Evolutionary conservation across 2,329 filamentous ascomycete genomes (phyloP).

Genomic region (Aureobasidium uvarum): DNA sequence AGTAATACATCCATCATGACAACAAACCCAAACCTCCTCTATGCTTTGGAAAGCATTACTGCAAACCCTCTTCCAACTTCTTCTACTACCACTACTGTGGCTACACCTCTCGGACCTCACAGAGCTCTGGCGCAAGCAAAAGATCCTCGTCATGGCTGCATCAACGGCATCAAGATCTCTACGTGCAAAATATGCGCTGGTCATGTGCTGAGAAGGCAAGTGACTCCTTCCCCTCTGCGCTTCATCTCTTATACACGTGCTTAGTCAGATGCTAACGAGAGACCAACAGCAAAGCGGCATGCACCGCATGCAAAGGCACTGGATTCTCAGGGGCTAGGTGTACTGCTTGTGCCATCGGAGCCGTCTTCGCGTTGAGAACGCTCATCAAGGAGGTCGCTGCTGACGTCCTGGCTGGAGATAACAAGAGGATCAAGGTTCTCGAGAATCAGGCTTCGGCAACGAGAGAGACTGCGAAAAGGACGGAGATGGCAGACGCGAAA

Average conservation of each 20-base stretch:
- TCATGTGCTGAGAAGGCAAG: conserved; percentile 7
- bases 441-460: neutral
- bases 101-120: neutral
- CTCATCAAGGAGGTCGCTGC: neutral
- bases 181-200: conserved; percentile 16
- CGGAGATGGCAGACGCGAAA: neutral
- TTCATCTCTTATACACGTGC: neutral
- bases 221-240: neutral
- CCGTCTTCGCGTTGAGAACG: neutral
- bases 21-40: conserved; percentile 16
- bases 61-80: neutral
- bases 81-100: neutral
- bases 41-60: neutral
- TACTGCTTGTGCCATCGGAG: neutral
- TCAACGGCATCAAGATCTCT: conserved; percentile 9
- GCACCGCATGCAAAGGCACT: conserved; percentile 12
- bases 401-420: neutral
- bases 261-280: neutral
- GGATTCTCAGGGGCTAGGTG: conserved; percentile 5
- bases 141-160: conserved; percentile 15
- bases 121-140: neutral
- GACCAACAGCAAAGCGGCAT: neutral
- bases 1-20: conserved; percentile 15
- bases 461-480: too few species aligned
- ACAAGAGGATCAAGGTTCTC: neutral